Base-by-base conservation (phyloP, 1,284 basidiomycete species). In the Pascua sp. region DNA sequence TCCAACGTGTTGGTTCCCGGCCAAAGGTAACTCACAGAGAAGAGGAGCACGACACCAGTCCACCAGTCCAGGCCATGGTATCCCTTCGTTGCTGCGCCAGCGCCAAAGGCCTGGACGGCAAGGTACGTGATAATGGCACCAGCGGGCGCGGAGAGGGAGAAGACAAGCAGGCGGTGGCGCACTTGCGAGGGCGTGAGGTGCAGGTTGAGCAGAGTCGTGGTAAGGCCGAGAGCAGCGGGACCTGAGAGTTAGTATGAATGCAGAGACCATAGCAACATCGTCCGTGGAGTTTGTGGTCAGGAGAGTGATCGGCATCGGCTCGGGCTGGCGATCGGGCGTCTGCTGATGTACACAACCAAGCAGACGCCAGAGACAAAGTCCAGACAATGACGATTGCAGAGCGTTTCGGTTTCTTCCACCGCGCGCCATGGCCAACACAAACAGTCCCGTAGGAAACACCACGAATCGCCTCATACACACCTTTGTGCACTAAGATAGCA, bases 401-500 rank as follows among this genome's bases (percentile, higher is more conserved):
- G 42, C n/a, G 8, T 4, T 32, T 32, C 24, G 24, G 24, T 32
- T 7, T 32, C 24, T 32, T 32, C 24, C 24, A 32, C 15, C 15
- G 15, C 42, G 42, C 8, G 40, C 40, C 40, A 41, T 11, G 40
- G 8, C 40, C 12, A 3, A 41, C 42, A 16, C 42, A 12, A 15
- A 16, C 42, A 4, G 15, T 15, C 42, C 17, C 15, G 8, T 8
- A 24, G 44, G 12, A 12, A 5, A 11, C 9, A n/a, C 51, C 36
- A 42, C 43, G 4, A 16, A 11, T 3, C 43, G 36, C 15, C 46
- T 13, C 5, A 1, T 12, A 70, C 79, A 41, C 61, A 86, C 90
- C 89, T 83, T 95, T 96, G 76, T 96, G 92, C 10, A 95, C 80
- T 45, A 91, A 81, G 39, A 96, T 83, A 2, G 93, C 92, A 37